Evolutionary conservation across 495 filamentous ascomycete genomes (phyloP).

Genomic region (Staphylotrichum tortipilum): DNA sequence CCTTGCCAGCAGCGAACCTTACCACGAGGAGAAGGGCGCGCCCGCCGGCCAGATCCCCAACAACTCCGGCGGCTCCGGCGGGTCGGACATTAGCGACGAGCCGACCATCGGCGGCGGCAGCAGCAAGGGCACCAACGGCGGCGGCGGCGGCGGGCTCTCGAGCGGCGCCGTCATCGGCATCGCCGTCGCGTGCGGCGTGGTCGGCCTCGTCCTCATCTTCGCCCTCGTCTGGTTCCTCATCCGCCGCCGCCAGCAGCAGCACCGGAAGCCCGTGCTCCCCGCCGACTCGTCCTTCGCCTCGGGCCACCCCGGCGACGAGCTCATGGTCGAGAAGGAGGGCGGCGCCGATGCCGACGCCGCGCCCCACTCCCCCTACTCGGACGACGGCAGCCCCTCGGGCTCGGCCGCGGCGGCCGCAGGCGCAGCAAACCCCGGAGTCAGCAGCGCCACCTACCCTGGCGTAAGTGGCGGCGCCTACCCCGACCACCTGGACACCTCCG

Average conservation of each 20-base stretch:
- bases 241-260: slow-evolving; percentile 22
- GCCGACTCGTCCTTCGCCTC: slow-evolving; percentile 13
- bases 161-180: slow-evolving; percentile 35
- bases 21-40: too few relatives aligned
- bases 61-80: background rate
- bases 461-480: slow-evolving; percentile 1
- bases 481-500: background rate
- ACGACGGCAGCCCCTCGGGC: slow-evolving; percentile 21
- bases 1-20: too few relatives aligned
- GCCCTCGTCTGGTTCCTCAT: slow-evolving; percentile 28
- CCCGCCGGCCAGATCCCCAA: background rate
- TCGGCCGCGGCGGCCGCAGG: too few relatives aligned
- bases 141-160: slow-evolving; percentile 16
- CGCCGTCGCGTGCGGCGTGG: slow-evolving; percentile 29
- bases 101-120: background rate
- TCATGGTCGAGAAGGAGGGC: slow-evolving; percentile 38
- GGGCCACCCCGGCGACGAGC: slow-evolving; percentile 20
- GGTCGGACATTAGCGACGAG: background rate
- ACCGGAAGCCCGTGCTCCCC: slow-evolving; percentile 5
- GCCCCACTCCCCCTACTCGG: slow-evolving; percentile 32
- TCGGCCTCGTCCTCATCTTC: slow-evolving; percentile 27
- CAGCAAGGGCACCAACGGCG: background rate
- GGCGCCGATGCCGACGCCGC: slow-evolving; percentile 22
- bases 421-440: too few relatives aligned
- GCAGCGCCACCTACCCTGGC: too few relatives aligned